Conservation (phyloP, 768 basidiomycete genomes). For the Suillus plorans region DNA sequence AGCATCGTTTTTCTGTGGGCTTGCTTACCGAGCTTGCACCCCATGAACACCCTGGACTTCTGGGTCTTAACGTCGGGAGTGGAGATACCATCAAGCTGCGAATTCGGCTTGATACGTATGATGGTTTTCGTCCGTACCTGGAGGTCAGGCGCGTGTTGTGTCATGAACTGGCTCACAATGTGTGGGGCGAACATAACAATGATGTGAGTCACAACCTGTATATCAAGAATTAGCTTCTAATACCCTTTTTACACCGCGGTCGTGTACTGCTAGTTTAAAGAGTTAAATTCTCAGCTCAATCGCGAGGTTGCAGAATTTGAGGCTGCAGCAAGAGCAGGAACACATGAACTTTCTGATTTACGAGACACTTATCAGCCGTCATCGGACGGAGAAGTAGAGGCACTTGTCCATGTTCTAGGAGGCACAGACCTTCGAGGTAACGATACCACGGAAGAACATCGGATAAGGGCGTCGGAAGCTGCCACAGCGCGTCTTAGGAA, state of each 20-base stretch:
- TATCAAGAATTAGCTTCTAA: background rate
- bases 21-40: constrained; percentile 77
- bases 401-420: constrained; percentile 54
- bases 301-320: constrained; percentile 73
- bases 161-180: constrained; percentile 77
- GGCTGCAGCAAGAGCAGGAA: constrained; percentile 46
- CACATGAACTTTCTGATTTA: constrained; percentile 46
- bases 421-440: constrained; percentile 31
- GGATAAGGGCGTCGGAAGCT: constrained; percentile 57
- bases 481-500: constrained; percentile 57
- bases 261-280: constrained; percentile 57
- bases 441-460: constrained; percentile 59
- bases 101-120: constrained; percentile 66
- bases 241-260: background rate
- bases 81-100: constrained; percentile 69
- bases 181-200: constrained; percentile 71
- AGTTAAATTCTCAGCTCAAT: constrained; percentile 72
- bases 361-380: constrained; percentile 50
- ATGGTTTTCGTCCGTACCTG: constrained; percentile 66
- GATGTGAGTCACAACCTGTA: constrained; percentile 46
- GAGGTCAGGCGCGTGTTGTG: constrained; percentile 69
- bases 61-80: constrained; percentile 65
- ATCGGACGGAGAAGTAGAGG: constrained; percentile 57
- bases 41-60: constrained; percentile 67
- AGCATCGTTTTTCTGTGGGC: constrained; percentile 66